Percentiles rank a stretch among this genome's conserved stretches.
Evolutionary conservation across 208 protist genomes (phyloP).

Genomic region (Trypanosoma brucei): DNA sequence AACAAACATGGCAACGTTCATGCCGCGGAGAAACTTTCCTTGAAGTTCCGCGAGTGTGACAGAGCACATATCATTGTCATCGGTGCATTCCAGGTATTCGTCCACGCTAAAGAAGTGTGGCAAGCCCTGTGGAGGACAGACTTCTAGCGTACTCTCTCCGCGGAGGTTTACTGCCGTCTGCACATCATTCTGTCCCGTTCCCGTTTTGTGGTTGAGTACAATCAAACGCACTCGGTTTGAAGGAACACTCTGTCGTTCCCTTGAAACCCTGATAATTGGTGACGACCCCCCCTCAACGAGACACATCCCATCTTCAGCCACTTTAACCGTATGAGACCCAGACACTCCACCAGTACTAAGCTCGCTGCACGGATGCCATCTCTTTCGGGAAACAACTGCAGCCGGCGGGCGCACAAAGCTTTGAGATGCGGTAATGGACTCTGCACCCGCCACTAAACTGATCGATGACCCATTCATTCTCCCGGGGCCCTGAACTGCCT

Average conservation of each 20-base stretch:
- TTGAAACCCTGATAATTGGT: neutral
- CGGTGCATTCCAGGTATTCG: conserved; percentile 47
- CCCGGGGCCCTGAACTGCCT: too few relatives aligned
- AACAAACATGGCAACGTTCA: conserved; percentile 56
- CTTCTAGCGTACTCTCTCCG: conserved; percentile 29
- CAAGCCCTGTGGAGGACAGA: conserved; percentile 26
- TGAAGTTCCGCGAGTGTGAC: conserved; percentile 38
- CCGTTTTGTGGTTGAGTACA: conserved; percentile 10
- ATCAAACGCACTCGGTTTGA: conserved; percentile 19
- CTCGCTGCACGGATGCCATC: too few relatives aligned
- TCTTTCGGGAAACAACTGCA: too few relatives aligned
- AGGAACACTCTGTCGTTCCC: neutral
- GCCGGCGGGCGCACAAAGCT: too few relatives aligned
- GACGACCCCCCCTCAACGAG: neutral
- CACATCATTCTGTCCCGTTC: neutral
- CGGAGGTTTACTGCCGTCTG: conserved; percentile 13
- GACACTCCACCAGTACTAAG: too few relatives aligned
- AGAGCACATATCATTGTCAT: conserved; percentile 33
- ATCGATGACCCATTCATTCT: too few relatives aligned
- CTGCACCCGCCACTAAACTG: too few relatives aligned
- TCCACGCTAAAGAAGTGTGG: conserved; percentile 58
- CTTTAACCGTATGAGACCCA: neutral
- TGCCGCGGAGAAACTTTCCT: conserved; percentile 48
- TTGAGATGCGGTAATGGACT: too few relatives aligned
- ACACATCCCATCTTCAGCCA: neutral